These are phyloP conservation scores for Diplodia sapinea DNA, from an alignment of 2,329 filamentous ascomycete genomes.

Conservation along the genomic window DNA sequence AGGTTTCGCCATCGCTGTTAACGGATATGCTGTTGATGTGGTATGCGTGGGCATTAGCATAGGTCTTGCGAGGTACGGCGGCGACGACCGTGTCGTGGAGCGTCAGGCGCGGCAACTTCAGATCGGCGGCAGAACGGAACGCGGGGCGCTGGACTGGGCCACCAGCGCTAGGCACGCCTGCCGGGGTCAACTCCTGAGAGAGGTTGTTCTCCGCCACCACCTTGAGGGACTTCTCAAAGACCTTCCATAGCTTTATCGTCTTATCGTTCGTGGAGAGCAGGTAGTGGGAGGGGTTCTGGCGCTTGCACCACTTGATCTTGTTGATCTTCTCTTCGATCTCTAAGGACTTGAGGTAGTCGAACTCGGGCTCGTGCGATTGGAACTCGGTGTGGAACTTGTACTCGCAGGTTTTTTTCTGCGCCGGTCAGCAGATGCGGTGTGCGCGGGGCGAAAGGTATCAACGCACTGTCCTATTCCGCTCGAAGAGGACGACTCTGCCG, in stretches of 20 bases:
- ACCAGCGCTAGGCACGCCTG: conserved; percentile 73
- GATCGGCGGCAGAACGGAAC: conserved; percentile 79
- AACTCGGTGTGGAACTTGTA: conserved; percentile 99
- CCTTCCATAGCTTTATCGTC: conserved; percentile 99
- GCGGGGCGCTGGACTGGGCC: conserved; percentile 77
- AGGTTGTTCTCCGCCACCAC: conserved; percentile 99
- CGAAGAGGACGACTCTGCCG: conserved; percentile 82
- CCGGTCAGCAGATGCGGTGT: conserved; percentile 26
- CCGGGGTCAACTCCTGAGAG: conserved; percentile 88
- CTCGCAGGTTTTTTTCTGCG: conserved; percentile 98
- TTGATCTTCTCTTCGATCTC: conserved; percentile 99
- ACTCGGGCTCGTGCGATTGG: conserved; percentile 98
- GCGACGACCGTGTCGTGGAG: conserved; percentile 98
- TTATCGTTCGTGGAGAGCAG: conserved; percentile 99
- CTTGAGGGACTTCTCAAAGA: conserved; percentile 98
- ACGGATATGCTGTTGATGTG: conserved; percentile 99
- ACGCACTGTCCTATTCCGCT: conserved; percentile 92
- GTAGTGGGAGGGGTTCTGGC: conserved; percentile 98
- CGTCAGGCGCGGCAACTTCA: conserved; percentile 94
- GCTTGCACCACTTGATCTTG: conserved; percentile 99
- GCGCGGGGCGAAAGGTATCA: conserved; percentile 25
- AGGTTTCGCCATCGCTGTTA: conserved; percentile 98
- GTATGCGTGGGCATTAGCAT: conserved; percentile 97
- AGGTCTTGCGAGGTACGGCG: conserved; percentile 92
- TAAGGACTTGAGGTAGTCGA: conserved; percentile 98